phyloP scores from a whole-genome alignment of 148 eudicot genomes.

The Vaccinium macrocarpon region DNA sequence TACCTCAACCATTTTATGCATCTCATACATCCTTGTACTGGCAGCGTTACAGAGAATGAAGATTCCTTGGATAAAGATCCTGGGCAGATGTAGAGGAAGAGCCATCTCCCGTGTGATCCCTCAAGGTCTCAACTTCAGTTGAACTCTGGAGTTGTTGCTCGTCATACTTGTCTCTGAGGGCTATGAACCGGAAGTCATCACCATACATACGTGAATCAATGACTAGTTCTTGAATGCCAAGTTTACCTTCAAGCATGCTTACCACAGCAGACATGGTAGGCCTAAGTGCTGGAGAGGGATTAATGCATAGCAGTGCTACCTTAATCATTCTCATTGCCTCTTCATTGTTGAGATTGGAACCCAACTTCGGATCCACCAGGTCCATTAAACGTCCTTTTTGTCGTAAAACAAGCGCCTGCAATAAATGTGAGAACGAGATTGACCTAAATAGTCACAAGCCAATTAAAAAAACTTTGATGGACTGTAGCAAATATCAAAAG shows the following conservation, averaged over 20 bases:
- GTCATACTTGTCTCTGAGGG: conserved; percentile 28
- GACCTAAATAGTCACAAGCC: too few species aligned
- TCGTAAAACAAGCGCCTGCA: conserved; percentile 30
- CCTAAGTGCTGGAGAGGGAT: conserved; percentile 51
- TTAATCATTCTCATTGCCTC: conserved; percentile 40
- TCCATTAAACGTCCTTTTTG: conserved; percentile 23
- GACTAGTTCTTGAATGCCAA: not conserved
- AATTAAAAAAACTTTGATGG: too few species aligned
- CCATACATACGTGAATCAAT: conserved; percentile 9
- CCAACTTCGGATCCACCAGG: conserved; percentile 37
- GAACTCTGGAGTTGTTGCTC: conserved; percentile 8
- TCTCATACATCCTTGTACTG: not conserved
- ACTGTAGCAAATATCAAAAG: too few species aligned
- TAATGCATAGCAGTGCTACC: conserved; percentile 46
- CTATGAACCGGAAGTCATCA: conserved; percentile 17
- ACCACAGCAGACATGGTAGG: conserved; percentile 37
- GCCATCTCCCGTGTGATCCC: not conserved
- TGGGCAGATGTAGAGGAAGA: conserved; percentile 18
- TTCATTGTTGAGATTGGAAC: conserved; percentile 17
- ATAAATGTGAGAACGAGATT: not conserved
- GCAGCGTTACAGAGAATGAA: not conserved
- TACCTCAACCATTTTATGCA: not conserved
- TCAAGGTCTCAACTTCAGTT: not conserved
- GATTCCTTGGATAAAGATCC: not conserved
- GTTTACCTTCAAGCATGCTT: conserved; percentile 26